Conservation (phyloP, 2,329 filamentous ascomycete genomes). For the Aspergillus pseudoviridinutans region DNA sequence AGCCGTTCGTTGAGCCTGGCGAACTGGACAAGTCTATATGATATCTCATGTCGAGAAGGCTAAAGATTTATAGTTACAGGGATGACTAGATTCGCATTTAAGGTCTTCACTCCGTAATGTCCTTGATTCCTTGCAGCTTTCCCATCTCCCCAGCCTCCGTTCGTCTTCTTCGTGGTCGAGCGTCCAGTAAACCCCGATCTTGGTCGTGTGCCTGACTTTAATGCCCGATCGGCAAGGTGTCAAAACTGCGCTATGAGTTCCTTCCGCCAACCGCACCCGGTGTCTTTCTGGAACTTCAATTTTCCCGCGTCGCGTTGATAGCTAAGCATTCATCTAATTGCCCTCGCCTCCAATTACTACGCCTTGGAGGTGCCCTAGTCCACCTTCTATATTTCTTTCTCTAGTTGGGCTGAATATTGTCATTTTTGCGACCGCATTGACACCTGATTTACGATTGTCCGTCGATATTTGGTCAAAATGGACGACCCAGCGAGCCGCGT, state of each 20-base stretch:
- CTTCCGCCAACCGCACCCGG: slow-evolving; percentile 11
- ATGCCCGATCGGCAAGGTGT: slow-evolving; percentile 22
- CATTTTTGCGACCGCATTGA: slow-evolving; percentile 13
- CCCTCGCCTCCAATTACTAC: not conserved
- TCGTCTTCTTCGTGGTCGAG: not conserved
- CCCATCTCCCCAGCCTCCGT: not conserved
- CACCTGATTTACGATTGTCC: slow-evolving; percentile 2
- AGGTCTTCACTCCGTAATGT: not conserved
- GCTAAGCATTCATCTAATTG: not conserved
- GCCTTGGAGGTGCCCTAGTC: not conserved
- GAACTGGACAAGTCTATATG: not conserved
- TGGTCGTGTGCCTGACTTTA: slow-evolving; percentile 6
- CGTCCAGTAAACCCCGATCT: no score
- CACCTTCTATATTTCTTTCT: not conserved
- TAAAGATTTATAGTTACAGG: not conserved
- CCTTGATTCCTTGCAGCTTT: not conserved
- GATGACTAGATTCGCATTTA: not conserved
- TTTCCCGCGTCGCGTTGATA: slow-evolving; percentile 34
- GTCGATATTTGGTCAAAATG: slow-evolving; percentile 33
- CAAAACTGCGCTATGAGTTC: slow-evolving; percentile 9
- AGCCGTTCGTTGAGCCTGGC: no score
- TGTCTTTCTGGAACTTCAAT: slow-evolving; percentile 25
- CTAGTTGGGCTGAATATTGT: no score
- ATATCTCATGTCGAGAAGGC: not conserved
- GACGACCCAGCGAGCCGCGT: slow-evolving; percentile 46